Base-by-base conservation (phyloP, 768 basidiomycete genomes). In the Chalciporus pseudorubinellus region DNA sequence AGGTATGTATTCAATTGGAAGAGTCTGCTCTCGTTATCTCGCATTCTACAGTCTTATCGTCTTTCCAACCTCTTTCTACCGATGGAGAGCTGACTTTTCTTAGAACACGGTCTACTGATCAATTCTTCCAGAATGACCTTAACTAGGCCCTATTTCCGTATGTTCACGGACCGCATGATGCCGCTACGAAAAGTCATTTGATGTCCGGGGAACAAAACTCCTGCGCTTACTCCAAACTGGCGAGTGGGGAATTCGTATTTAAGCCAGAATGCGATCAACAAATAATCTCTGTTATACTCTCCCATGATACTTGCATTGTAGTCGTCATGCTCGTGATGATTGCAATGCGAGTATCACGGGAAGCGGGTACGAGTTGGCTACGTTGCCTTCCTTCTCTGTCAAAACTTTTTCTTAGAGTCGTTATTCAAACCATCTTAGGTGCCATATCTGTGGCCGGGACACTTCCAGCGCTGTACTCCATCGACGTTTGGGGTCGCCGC, bases 361-460 rank as follows among this genome's bases (percentile, higher is more conserved):
- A 41, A 36, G 29, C 20, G 20, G 13, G 10, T 14, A 38, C 44
- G 21, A 24, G 19, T 24, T 2, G 19, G 43, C 33, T 36, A n/a
- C 34, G 16, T 36, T 31, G 29, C 22, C 16, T 31, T 28, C n/a
- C 42, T 42, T 48, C 9, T 28, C 34, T 28, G 19, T 40, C 31
- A n/a, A 16, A 33, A 16, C 12, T 11, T 22, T 14, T 42, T 46
- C 41, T 22, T 48, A n/a, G 46, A 41, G 31, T 29, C 44, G 76
- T 82, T n/a, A 87, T 89, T 57, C 88, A 89, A 61, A 77, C 79
- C 9, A 84, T 88, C 50, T 73, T 89, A 20, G 87, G 86, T n/a
- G 87, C 72, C 1, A 85, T 90, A 10, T 88, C 87, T 1, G 82
- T 91, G 10, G 78, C 74, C 19, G 86, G 83, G 20, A 87, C 87